phyloP scores from a whole-genome alignment of 352 stramenopile species.

The Phytophthora crassamura region DNA sequence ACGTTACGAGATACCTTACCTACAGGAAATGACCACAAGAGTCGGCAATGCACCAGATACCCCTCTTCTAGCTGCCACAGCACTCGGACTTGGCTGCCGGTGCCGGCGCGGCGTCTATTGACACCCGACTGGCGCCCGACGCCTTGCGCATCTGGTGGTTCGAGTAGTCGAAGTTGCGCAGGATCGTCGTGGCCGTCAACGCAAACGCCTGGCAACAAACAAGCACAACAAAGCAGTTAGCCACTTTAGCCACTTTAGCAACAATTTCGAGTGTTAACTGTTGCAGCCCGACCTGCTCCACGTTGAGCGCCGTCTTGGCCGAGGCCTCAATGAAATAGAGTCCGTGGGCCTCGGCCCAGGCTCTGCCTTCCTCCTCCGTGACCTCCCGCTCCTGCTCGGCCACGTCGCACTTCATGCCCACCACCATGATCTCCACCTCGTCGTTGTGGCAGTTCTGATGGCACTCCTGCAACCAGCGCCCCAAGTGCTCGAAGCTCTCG shows the following conservation, averaged over 20 bases:
- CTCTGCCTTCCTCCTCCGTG: slow-evolving; percentile 67
- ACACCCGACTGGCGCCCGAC: slow-evolving; percentile 47
- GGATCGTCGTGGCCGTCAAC: slow-evolving; percentile 73
- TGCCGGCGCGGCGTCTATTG: slow-evolving; percentile 43
- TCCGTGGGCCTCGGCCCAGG: slow-evolving; percentile 63
- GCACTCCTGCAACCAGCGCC: slow-evolving; percentile 83
- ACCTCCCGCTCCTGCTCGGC: slow-evolving; percentile 63
- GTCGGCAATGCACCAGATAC: too few relatives aligned
- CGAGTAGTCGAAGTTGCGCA: slow-evolving; percentile 76
- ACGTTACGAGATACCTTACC: slow-evolving; percentile 25
- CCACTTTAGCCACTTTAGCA: too few relatives aligned
- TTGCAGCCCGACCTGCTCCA: slow-evolving; percentile 63
- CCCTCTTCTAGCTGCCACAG: slow-evolving; percentile 33
- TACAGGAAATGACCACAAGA: background rate
- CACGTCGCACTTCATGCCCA: slow-evolving; percentile 88
- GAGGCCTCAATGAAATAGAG: slow-evolving; percentile 89
- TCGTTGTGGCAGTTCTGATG: slow-evolving; percentile 89
- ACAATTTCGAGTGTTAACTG: background rate
- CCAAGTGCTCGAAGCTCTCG: slow-evolving; percentile 83
- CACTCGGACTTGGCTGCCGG: slow-evolving; percentile 44
- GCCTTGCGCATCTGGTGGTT: slow-evolving; percentile 64
- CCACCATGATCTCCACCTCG: slow-evolving; percentile 85
- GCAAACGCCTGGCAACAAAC: slow-evolving; percentile 57
- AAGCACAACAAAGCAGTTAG: slow-evolving; percentile 10
- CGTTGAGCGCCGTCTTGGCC: slow-evolving; percentile 82